A percentile compares a stretch with the other conserved stretches of the same genome.
Conservation (phyloP, 2,329 filamentous ascomycete species). For the Metarhizium rileyi region DNA sequence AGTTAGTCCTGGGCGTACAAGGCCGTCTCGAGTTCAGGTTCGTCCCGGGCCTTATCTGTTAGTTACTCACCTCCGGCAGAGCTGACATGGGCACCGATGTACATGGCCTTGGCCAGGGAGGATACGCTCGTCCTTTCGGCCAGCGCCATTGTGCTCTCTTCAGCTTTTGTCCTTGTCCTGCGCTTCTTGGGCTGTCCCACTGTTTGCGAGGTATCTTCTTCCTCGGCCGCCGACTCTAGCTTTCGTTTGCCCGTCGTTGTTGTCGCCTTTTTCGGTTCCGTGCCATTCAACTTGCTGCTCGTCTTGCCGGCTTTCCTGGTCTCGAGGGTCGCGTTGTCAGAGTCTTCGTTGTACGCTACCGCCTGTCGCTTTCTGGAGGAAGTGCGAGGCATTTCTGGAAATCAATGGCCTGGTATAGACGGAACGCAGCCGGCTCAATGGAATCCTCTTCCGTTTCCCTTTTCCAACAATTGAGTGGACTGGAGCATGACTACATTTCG, state of each 20-base stretch:
- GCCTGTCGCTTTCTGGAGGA: conserved; percentile 23
- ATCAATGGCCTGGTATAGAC: not conserved
- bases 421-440: not conserved
- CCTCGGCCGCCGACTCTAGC: conserved; percentile 15
- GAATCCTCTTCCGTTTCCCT: not conserved
- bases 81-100: conserved; percentile 88
- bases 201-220: conserved; percentile 11
- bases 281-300: not conserved
- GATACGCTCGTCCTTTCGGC: conserved; percentile 54
- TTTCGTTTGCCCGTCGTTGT: conserved; percentile 11
- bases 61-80: conserved; percentile 62
- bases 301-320: conserved; percentile 9
- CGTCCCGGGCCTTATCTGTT: not conserved
- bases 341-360: conserved; percentile 23
- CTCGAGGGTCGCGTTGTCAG: conserved; percentile 10
- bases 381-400: conserved; percentile 22
- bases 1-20: conserved; percentile 5
- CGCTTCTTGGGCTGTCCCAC: conserved; percentile 32
- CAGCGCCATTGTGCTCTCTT: conserved; percentile 47
- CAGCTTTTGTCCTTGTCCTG: conserved; percentile 25
- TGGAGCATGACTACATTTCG: not conserved
- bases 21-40: no score
- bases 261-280: conserved; percentile 4
- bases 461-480: no score
- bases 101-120: conserved; percentile 60